A percentile compares a stretch with the other conserved stretches of the same genome.
Evolutionary conservation across 495 filamentous ascomycete species (phyloP).

Genomic region (Jackrogersella multiformis): DNA sequence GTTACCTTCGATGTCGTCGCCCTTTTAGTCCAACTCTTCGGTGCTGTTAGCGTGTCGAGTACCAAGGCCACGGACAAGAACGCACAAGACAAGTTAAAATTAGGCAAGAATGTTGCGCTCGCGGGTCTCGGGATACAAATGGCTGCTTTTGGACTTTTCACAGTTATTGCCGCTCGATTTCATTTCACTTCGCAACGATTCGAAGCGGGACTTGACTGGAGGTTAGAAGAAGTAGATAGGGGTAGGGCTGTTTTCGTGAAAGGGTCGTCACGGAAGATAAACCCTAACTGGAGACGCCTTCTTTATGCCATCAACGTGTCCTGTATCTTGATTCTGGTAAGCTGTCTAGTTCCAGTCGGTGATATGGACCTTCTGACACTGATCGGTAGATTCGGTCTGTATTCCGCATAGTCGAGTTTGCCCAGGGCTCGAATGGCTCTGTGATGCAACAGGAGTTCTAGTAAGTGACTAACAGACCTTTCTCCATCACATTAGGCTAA

Average conservation of each 20-base stretch:
- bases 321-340: slow-evolving; percentile 48
- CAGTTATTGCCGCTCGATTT: slow-evolving; percentile 51
- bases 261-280: slow-evolving; percentile 45
- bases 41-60: slow-evolving; percentile 52
- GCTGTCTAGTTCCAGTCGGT: slow-evolving; percentile 11
- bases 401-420: slow-evolving; percentile 53
- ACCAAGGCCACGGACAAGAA: slow-evolving; percentile 40
- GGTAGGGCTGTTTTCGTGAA: slow-evolving; percentile 48
- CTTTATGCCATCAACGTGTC: slow-evolving; percentile 47
- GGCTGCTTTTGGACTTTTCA: slow-evolving; percentile 50
- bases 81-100: slow-evolving; percentile 45
- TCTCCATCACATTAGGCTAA: slow-evolving; percentile 11
- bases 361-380: neutral
- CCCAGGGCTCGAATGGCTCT: slow-evolving; percentile 37
- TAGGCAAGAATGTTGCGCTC: slow-evolving; percentile 52
- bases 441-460: slow-evolving; percentile 44
- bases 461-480: slow-evolving; percentile 29
- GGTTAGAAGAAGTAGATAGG: slow-evolving; percentile 37
- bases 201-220: slow-evolving; percentile 40
- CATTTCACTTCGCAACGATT: slow-evolving; percentile 55
- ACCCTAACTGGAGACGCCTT: slow-evolving; percentile 48
- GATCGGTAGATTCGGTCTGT: slow-evolving; percentile 49
- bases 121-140: slow-evolving; percentile 50
- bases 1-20: slow-evolving; percentile 50
- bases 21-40: slow-evolving; percentile 48